Base-by-base conservation (phyloP, 2,329 filamentous ascomycete species). In the Zymoseptoria brevis region DNA sequence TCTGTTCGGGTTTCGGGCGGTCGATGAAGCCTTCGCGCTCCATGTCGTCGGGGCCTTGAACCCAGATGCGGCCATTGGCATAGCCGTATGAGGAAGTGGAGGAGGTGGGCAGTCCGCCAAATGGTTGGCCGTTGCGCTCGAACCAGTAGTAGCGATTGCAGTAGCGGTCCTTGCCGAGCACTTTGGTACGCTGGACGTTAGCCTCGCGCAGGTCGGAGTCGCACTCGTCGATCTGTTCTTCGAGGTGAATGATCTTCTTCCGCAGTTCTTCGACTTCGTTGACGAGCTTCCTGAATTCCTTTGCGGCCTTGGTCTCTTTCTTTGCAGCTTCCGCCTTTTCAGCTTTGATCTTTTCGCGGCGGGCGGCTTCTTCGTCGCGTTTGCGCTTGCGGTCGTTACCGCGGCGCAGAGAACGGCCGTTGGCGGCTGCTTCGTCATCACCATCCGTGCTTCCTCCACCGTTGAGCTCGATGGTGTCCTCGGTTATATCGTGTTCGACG, bases 81-180 rank as follows among this genome's bases (percentile, higher is more conserved):
- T 97, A 99, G 8, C 84, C 87, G 21, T 93, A 91, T 52, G 86
- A 81, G 0, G 90, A 88, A 1, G 93, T 97, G 16, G 92, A 96
- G 73, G 90, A 96, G 64, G 83, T 84, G 0, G 92, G 92, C 57
- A 96, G 80, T 4, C 94, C 94, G 30, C 83, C 90, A 69, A 93
- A 96, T 0, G 94, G 94, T 92, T 97, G 97, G 22, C 92, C 94
- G 70, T 97, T 99, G 63, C 93, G 87, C 75, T 99, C 94, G 73
- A 97, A 96, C 93, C 94, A 99, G 79, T 95, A 97, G 75, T 97
- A 99, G 57, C 93, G 85, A 75, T 99, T 97, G 86, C 93, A 96
- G 79, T 96, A 99, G 51, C 94, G 86, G 75, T 99, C 94, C 73
- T 94, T 93, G 61, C 94, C 94, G 24, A 99, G 80, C 19, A 93